These are phyloP conservation scores for Nitzschia sp. DNA, from an alignment of 108 stramenopile species.

Conservation along the genomic window DNA sequence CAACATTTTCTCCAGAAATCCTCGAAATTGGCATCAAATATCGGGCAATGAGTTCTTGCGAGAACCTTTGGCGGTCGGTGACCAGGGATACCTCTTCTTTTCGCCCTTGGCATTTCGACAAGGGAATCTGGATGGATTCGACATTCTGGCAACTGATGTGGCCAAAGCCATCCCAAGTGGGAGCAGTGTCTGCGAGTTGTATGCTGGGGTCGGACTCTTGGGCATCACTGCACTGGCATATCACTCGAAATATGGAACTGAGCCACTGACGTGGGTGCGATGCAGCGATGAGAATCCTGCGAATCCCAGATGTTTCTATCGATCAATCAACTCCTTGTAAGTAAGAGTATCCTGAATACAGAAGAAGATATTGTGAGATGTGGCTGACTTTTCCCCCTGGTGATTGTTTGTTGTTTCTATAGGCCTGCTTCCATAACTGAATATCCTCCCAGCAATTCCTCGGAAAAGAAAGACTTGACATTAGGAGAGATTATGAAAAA, in stretches of 20 bases:
- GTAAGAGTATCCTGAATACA: no score
- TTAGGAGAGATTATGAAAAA: conserved; percentile 34
- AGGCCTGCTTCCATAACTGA: conserved; percentile 2
- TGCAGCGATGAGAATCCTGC: conserved; percentile 95
- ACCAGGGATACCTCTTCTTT: conserved; percentile 75
- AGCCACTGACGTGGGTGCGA: conserved; percentile 70
- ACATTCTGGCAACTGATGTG: conserved; percentile 79
- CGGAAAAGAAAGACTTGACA: conserved; percentile 20
- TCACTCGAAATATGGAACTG: conserved; percentile 47
- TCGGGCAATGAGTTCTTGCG: conserved; percentile 76
- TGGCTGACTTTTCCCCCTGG: no score
- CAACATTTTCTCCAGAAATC: conserved; percentile 73
- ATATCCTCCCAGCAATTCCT: not conserved
- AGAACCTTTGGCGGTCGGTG: conserved; percentile 66
- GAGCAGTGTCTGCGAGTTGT: conserved; percentile 87
- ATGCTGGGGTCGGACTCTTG: conserved; percentile 93
- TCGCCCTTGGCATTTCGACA: conserved; percentile 93
- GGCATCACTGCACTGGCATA: conserved; percentile 83
- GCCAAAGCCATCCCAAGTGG: conserved; percentile 64
- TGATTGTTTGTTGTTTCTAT: no score
- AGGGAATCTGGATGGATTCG: conserved; percentile 93
- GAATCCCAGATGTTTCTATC: conserved; percentile 82
- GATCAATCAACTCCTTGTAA: conserved; percentile 55
- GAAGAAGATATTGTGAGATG: not conserved
- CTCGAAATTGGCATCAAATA: conserved; percentile 65